Base-by-base conservation (phyloP, 2,329 filamentous ascomycete genomes). In the Gaeumannomyces sp. region DNA sequence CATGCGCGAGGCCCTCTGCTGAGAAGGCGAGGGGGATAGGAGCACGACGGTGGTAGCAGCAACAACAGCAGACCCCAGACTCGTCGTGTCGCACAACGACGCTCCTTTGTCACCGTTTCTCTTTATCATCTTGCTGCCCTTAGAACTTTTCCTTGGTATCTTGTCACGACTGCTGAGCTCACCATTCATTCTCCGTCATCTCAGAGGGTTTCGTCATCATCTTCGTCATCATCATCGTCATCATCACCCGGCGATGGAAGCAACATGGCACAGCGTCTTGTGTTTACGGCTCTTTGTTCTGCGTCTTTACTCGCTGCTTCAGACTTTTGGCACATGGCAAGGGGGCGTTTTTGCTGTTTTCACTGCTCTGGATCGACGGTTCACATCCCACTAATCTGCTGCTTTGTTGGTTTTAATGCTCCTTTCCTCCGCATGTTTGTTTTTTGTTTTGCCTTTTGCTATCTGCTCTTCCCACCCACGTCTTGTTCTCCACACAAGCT, bases 1-100 rank as follows among this genome's bases (percentile, higher is more conserved):
- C 66, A 71, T 78, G 64, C 72, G 73, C 38, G 73, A 77, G 65
- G 75, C 74, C n/a, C 68, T 78, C n/a, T 38, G 69, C 50, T 69
- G 68, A 64, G 63, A 25, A 59, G 35, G 28, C n/a, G 45, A 53
- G 45, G 45, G 22, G 45, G 25, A 59, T 29, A 28, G 27, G 56
- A 53, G 58, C 31, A 31, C 56, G 31, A 64, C 57, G 38, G 57
- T 28, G 22, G 56, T 13, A 56, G 25, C 45, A 58, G 33, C 19
- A 56, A 56, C n/a, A 62, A 14, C 31, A 38, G 35, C 61, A 62
- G 50, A 29, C 61, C 27, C 29, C 14, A 38, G 33, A 53, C 38
- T 53, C 29, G 45, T 53, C 29, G 45, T 45, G 27, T 33, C 61
- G 53, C 27, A 53, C 38, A 53, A 45, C 53, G 45, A 31, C 29